These are phyloP conservation scores for Nicotiana benthamiana DNA, from an alignment of 257 asterid species.

Conservation along the genomic window DNA sequence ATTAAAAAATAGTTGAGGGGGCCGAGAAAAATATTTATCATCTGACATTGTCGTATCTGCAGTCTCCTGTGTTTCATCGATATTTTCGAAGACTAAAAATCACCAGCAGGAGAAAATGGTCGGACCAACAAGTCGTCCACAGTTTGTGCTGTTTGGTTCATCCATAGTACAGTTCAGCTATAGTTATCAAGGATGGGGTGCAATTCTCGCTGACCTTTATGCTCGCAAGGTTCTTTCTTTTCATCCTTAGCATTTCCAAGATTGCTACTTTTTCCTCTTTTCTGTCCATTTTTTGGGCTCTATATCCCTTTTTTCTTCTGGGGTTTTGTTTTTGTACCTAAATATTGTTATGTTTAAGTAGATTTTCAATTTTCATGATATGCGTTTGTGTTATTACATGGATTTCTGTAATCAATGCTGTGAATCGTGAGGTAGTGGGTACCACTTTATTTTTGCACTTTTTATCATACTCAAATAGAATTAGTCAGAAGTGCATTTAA, in stretches of 20 bases:
- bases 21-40: too few species aligned
- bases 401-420: background rate
- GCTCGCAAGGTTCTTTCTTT: constrained; percentile 44
- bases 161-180: constrained; percentile 65
- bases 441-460: background rate
- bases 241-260: background rate
- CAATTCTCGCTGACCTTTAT: constrained; percentile 65
- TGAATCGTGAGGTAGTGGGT: background rate
- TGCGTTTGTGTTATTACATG: background rate
- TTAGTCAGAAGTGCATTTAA: background rate
- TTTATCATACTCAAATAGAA: background rate
- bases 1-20: too few species aligned
- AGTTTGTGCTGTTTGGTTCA: constrained; percentile 74
- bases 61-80: background rate
- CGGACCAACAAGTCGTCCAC: constrained; percentile 61
- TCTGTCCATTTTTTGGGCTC: background rate
- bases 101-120: constrained; percentile 31
- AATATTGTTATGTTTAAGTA: background rate
- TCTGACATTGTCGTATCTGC: background rate
- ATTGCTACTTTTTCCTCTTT: background rate
- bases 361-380: background rate
- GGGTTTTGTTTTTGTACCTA: background rate
- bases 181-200: constrained; percentile 74
- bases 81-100: too few species aligned
- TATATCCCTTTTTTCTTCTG: background rate